Base-by-base conservation (phyloP, 768 basidiomycete species). In the Suillus spraguei region DNA sequence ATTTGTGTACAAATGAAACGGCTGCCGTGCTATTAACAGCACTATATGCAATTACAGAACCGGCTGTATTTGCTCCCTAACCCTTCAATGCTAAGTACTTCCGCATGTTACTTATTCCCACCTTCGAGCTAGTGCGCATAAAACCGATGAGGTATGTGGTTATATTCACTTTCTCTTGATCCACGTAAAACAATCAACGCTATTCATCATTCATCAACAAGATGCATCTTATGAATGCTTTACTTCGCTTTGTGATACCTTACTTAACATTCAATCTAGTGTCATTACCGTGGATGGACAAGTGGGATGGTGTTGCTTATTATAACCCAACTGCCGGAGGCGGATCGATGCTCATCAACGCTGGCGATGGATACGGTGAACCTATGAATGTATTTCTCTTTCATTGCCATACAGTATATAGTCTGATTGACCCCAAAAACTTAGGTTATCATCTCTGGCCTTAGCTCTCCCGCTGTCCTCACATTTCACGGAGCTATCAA, bases 391-490 rank as follows among this genome's bases (percentile, higher is more conserved):
- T 81, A 61, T 35, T 69, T 60, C 10, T 3, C 16, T 7, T 24
- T n/a, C 44, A 64, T 61, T 55, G 5, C 8, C 35, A 1, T 5
- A 9, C 22, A 44, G 55, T 58, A 11, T 16, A 22, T 46, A 22
- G 1, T 35, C 14, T 56, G 59, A 49, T 20, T 39, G 17, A 17
- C 52, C 46, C 52, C 47, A 24, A 53, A 10, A n/a, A 17, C 24
- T 13, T 47, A 83, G 82, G 80, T 90, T 52, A 89, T 91, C 66
- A 82, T 91, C 61, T 91, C 89, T 2, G 87, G 83, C 0, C 67
- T 81, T 44, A 90, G 88, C 68, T 87, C 87, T 9, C 75, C 84
- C 0, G 76, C 32, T 0, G 85, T 89, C 10, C 80, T 89, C 59
- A 87, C 83, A 0, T 79, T 86, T 61, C 66, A 73, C 32, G 88